Percentiles rank a stretch among this genome's conserved stretches.
Conservation (phyloP, 2,329 filamentous ascomycete genomes). For the Cladobotryum mycophilum region DNA sequence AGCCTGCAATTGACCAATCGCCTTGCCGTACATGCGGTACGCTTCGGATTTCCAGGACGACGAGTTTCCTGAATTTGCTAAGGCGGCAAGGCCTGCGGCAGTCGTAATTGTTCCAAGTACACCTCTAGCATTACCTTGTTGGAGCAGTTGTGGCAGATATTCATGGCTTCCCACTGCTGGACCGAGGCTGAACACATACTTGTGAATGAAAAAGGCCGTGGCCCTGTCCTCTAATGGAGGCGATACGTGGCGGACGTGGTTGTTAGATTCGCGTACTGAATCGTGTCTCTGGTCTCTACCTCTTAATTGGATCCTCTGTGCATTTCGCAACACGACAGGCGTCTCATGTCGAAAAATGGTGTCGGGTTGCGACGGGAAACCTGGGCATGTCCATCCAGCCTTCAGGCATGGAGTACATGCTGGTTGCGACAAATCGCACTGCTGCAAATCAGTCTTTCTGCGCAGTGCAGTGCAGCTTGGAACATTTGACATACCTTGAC, state of each 20-base stretch:
- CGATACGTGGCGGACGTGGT: constrained; percentile 7
- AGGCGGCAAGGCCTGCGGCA: constrained; percentile 16
- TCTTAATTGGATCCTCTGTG: background rate
- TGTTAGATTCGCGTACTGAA: no score
- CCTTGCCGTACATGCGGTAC: constrained; percentile 14
- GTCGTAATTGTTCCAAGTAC: constrained; percentile 13
- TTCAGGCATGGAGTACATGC: constrained; percentile 15
- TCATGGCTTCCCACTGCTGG: constrained; percentile 11
- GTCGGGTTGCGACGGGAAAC: constrained; percentile 4
- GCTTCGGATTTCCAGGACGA: constrained; percentile 14
- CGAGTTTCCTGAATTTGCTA: constrained; percentile 15
- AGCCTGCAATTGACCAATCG: constrained; percentile 11
- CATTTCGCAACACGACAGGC: no score
- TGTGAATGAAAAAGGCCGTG: constrained; percentile 15
- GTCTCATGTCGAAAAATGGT: constrained; percentile 14
- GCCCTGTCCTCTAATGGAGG: constrained; percentile 13
- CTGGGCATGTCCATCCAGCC: constrained; percentile 17
- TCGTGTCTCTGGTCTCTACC: background rate
- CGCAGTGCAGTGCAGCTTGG: constrained; percentile 13
- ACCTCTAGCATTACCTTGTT: constrained; percentile 7
- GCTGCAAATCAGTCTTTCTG: background rate
- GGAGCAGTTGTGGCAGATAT: constrained; percentile 15
- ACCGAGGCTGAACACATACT: constrained; percentile 13
- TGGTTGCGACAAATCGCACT: constrained; percentile 1
- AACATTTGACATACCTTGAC: constrained; percentile 13